Evolutionary conservation across 2,329 filamentous ascomycete species (phyloP).

Genomic region (Cadophora gregata): DNA sequence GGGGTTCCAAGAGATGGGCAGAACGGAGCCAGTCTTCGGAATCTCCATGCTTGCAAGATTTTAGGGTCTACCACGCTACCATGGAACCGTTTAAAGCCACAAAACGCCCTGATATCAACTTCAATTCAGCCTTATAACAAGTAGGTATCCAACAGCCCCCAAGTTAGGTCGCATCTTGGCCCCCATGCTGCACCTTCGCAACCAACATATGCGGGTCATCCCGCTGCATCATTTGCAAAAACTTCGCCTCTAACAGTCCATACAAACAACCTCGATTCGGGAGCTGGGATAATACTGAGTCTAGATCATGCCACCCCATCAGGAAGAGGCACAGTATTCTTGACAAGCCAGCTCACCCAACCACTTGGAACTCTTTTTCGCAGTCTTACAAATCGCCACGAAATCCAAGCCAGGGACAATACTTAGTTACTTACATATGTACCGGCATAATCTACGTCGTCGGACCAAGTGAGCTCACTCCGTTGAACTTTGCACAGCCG

Average conservation of each 20-base stretch:
- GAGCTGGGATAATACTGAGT: neutral
- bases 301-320: neutral
- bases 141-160: neutral
- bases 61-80: too few relatives aligned
- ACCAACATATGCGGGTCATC: slow-evolving; percentile 11
- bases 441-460: neutral
- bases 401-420: too few relatives aligned
- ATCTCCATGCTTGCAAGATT: too few relatives aligned
- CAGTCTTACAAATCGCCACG: too few relatives aligned
- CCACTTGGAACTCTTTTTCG: too few relatives aligned
- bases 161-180: neutral
- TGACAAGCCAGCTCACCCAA: neutral
- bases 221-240: neutral
- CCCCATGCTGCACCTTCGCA: neutral
- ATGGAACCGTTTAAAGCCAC: neutral
- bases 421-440: neutral
- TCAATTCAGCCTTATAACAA: neutral
- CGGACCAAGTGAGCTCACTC: neutral
- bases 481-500: neutral
- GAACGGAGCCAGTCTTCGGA: too few relatives aligned
- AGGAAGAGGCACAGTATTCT: neutral
- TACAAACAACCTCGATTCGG: neutral
- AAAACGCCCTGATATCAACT: neutral
- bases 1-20: too few relatives aligned
- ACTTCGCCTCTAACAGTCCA: neutral